Conservation (phyloP, 805 yeast species). For the Kregervanrija delftensis region DNA sequence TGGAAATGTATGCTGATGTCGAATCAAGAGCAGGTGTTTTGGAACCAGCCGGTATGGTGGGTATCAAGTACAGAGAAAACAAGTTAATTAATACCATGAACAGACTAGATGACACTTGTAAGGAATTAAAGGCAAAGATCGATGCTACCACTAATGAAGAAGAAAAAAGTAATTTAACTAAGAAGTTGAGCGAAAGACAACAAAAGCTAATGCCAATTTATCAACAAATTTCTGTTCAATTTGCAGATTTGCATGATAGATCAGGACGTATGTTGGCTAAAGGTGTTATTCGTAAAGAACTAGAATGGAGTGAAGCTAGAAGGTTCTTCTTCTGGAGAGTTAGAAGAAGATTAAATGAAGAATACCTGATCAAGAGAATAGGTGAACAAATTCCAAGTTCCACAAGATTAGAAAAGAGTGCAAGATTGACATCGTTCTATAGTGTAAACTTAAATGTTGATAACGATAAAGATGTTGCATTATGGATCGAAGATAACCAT, state of each 20-base stretch:
- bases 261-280: slow-evolving; percentile 96
- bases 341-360: slow-evolving; percentile 92
- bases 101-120: slow-evolving; percentile 76
- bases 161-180: slow-evolving; percentile 57
- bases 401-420: slow-evolving; percentile 71
- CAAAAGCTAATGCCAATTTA: slow-evolving; percentile 76
- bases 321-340: slow-evolving; percentile 98
- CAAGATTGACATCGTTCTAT: slow-evolving; percentile 84
- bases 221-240: slow-evolving; percentile 87
- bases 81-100: slow-evolving; percentile 86
- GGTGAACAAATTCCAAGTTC: slow-evolving; percentile 54
- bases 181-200: slow-evolving; percentile 73
- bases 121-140: slow-evolving; percentile 55
- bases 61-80: slow-evolving; percentile 94
- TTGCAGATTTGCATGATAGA: slow-evolving; percentile 97
- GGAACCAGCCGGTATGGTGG: slow-evolving; percentile 99
- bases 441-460: slow-evolving; percentile 62
- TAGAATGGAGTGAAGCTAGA: slow-evolving; percentile 84
- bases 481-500: slow-evolving; percentile 80
- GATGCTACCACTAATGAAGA: slow-evolving; percentile 48
- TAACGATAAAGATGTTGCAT: slow-evolving; percentile 71
- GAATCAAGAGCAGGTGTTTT: slow-evolving; percentile 96
- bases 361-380: slow-evolving; percentile 72
- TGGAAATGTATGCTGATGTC: slow-evolving; percentile 98
- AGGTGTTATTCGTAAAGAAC: slow-evolving; percentile 79